Evolutionary conservation across 805 yeast species (phyloP), one percentile per base, ranked within the genome.

Genomic region (Yarrowia sp.): DNA sequence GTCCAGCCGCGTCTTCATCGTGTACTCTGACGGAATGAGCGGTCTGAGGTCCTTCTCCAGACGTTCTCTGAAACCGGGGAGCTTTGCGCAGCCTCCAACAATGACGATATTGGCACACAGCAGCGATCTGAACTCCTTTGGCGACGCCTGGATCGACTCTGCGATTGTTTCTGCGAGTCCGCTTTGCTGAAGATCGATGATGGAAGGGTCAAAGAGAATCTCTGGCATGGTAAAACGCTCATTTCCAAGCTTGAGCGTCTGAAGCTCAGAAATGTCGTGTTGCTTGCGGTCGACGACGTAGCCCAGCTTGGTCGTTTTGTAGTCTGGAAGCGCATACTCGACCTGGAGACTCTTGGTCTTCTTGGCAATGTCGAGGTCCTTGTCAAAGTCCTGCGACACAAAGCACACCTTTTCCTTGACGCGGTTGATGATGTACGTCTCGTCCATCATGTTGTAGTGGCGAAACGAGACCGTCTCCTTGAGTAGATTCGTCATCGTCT

Each of bases 371-470:
- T 78, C 75, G 56, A 86, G 70, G 19, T 84, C 81, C 19, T 70
- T 67, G 21, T 72, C 74, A 68, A 84, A 89, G 67, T 88, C 83
- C 19, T 67, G 65, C 0, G 93, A 84, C n/a, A 89, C 82, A 76
- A 82, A 84, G 72, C 89, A 80, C 35, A 93, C 76, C 63, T 81
- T 77, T 69, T 92, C 97, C 69, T 94, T 94, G 66, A 96, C 88
- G 51, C 87, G 85, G 70, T 91, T 90, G 53, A 94, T 85, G 49
- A 94, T 74, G 2, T 88, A 77, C 0, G 96, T 86, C 73, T 96
- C 99, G 64, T 94, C 97, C 70, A 90, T 85, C 67, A 94, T 91
- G 69, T 94, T 93, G 72, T 92, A 94, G 75, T 94, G 94, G 61
- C 97, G 79, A 70, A 88, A 94, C 2, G 97, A 90, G 12, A 93